Conservation (phyloP, 2,329 filamentous ascomycete genomes). For the Claviceps humidiphila region DNA sequence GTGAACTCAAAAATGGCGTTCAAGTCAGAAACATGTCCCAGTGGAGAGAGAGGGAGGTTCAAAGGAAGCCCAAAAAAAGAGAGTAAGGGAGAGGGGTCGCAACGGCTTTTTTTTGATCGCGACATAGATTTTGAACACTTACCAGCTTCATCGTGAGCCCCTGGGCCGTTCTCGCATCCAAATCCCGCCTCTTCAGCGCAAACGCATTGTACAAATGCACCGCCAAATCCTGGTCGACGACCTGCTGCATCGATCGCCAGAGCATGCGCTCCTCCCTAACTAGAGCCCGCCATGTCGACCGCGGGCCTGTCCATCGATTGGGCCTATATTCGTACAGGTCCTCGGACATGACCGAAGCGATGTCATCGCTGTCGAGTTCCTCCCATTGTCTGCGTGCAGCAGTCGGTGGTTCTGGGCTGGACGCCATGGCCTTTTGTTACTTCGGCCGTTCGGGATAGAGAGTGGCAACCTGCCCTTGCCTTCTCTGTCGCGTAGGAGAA, state of each 20-base stretch:
- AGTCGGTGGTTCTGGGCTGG: not conserved
- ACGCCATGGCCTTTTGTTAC: not conserved
- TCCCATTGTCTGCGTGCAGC: constrained; percentile 17
- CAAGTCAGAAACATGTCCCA: not conserved
- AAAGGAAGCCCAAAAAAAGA: not conserved
- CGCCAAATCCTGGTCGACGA: constrained; percentile 53
- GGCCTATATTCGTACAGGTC: constrained; percentile 39
- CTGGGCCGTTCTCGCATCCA: constrained; percentile 13
- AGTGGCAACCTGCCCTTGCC: not conserved
- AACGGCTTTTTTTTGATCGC: no score
- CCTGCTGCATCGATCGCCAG: constrained; percentile 47
- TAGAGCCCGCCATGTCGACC: constrained; percentile 51
- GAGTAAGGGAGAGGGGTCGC: not conserved
- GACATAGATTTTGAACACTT: not conserved
- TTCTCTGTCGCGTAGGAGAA: no score
- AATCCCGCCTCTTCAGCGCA: constrained; percentile 40
- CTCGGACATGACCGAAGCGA: constrained; percentile 32
- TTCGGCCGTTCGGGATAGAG: no score
- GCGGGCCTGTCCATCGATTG: constrained; percentile 59
- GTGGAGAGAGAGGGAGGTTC: no score
- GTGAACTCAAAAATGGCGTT: not conserved
- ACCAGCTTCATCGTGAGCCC: constrained; percentile 18
- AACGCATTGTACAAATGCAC: constrained; percentile 71
- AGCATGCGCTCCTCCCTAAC: constrained; percentile 52
- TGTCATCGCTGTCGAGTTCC: constrained; percentile 32